A percentile compares a stretch with the other conserved stretches of the same genome.
phyloP scores from a whole-genome alignment of 352 stramenopile genomes.

The Pilasporangium apinafurcum region DNA sequence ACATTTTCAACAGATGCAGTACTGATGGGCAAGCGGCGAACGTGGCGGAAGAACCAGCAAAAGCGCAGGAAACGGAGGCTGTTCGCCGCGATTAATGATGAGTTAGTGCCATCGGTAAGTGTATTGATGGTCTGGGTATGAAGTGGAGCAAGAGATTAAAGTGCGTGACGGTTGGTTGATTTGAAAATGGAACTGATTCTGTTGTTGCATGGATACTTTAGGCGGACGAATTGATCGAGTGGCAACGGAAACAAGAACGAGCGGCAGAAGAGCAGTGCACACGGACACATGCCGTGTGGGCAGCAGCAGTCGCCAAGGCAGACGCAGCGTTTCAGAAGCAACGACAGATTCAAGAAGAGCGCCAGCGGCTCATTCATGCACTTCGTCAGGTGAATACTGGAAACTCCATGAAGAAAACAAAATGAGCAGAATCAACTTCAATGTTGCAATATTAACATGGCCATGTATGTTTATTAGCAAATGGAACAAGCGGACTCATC shows the following conservation, averaged over 20 bases:
- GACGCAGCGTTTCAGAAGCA: conserved; percentile 35
- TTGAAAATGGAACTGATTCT: neutral
- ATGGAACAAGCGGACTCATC: conserved; percentile 15
- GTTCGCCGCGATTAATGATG: conserved; percentile 43
- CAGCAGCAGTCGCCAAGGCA: conserved; percentile 25
- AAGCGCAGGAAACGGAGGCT: conserved; percentile 70
- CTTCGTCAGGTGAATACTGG: conserved; percentile 43
- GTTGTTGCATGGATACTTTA: conserved; percentile 27
- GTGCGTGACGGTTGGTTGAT: neutral
- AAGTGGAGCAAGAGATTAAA: conserved; percentile 1
- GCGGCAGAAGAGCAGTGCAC: too few species aligned
- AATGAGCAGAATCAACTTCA: neutral
- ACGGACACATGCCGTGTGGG: conserved; percentile 61
- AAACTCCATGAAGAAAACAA: neutral
- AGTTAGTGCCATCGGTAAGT: conserved; percentile 37
- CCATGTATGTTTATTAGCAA: conserved; percentile 2
- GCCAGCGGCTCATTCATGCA: conserved; percentile 34
- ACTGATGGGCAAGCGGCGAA: conserved; percentile 43
- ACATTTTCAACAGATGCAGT: neutral
- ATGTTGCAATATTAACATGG: too few species aligned
- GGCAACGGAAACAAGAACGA: conserved; percentile 53
- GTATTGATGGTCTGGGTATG: neutral
- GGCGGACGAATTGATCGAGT: conserved; percentile 34
- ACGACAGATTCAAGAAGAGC: conserved; percentile 38
- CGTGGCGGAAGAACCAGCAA: conserved; percentile 68